Evolutionary conservation across 345 rosid species (phyloP).

Genomic region (Microthlaspi erraticum): DNA sequence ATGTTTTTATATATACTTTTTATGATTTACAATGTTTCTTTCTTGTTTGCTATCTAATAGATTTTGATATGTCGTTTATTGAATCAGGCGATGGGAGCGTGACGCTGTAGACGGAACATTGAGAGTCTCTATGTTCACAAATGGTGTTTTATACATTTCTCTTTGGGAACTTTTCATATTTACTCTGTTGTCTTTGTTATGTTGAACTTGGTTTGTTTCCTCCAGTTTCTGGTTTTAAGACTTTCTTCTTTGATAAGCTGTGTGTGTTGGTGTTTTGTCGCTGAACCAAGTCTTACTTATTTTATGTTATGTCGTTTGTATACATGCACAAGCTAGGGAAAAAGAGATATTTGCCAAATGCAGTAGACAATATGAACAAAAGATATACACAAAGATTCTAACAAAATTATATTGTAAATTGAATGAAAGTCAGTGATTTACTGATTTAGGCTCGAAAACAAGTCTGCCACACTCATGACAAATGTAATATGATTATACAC

Average conservation of each 20-base stretch:
- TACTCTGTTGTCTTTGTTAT: background rate
- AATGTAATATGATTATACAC: slow-evolving; percentile 40
- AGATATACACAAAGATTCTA: too few species aligned
- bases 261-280: too few species aligned
- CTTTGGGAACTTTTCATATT: background rate
- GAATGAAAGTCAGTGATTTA: background rate
- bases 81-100: slow-evolving; percentile 34
- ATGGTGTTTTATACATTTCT: background rate
- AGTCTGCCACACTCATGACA: slow-evolving; percentile 40
- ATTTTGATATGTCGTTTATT: background rate
- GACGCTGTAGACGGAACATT: background rate
- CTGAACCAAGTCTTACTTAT: too few species aligned
- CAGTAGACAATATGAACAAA: too few species aligned
- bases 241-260: too few species aligned
- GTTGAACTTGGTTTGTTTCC: too few species aligned
- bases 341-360: too few species aligned
- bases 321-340: too few species aligned
- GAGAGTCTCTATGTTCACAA: background rate
- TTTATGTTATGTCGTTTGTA: too few species aligned
- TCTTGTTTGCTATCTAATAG: background rate
- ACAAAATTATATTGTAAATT: background rate
- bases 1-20: background rate
- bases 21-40: background rate
- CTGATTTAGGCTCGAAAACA: slow-evolving; percentile 17
- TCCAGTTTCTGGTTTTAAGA: too few species aligned